Evolutionary conservation across 805 yeast genomes (phyloP), one percentile per base, ranked within the genome.

Genomic region (Candida maesae): DNA sequence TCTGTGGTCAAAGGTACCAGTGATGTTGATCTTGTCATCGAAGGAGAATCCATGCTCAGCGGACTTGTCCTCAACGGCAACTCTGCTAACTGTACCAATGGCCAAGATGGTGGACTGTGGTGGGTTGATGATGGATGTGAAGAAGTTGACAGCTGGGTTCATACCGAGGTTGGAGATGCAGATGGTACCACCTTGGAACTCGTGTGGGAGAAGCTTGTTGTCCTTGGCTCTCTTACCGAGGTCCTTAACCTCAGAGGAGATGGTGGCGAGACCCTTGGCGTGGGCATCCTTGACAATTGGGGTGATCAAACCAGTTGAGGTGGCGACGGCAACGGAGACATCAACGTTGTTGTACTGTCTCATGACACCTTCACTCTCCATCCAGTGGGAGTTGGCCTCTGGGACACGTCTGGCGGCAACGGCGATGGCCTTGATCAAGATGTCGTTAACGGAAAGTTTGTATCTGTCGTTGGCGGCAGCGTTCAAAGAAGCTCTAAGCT

Each of bases 151-250:
- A 41, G 99, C 98, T 44, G 71, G 78, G 80, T 93, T 93, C 99
- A 93, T 93, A 64, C 99, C 99, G 76, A 93, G 74, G 83, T 93
- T 93, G 52, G 98, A 93, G 61, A 93, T 91, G 65, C 97, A 89
- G 67, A 93, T 87, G 56, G 99, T 90, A 63, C 99, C 99, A 59
- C 99, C 99, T 77, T 88, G 96, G 82, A 85, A 93, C 73, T 93
- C 99, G 67, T 88, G 95, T 49, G 99, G 99, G 52, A 70, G 62
- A 65, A 93, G 81, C 74, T 91, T 93, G 70, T 88, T 89, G 46
- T 76, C 88, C 69, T 91, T 89, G 47, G 99, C 99, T 69, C 93
- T 87, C 76, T 85, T 85, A 54, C 96, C 98, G 55, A 93, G 76
- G 55, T 84, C 96, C 75, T 93, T 93, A 59, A 87, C 78, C 63